phyloP scores from a whole-genome alignment of 129 eudicot species.

The Artemisia annua region DNA sequence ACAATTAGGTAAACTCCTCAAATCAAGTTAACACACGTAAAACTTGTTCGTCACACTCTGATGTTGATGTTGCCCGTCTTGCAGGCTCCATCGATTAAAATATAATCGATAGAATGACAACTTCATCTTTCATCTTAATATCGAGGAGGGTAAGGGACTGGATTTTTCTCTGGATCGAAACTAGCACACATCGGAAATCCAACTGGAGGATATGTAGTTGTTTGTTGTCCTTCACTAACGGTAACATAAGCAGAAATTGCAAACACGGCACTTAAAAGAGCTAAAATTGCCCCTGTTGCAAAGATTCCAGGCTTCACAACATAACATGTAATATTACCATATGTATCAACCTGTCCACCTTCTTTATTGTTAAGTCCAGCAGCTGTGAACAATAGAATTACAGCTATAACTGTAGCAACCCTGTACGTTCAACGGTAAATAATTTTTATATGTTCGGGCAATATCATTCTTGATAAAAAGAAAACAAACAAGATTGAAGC shows the following conservation, averaged over 20 bases:
- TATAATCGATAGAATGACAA: no score
- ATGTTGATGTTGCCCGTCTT: no score
- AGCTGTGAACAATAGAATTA: conserved; percentile 21
- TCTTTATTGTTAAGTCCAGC: conserved; percentile 1
- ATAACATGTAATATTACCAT: conserved; percentile 19
- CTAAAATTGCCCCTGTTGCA: conserved; percentile 31
- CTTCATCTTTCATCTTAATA: not conserved
- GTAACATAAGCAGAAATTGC: conserved; percentile 18
- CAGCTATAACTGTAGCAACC: conserved; percentile 20
- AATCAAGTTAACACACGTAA: no score
- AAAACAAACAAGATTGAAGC: not conserved
- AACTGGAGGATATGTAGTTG: conserved; percentile 1
- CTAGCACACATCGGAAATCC: not conserved
- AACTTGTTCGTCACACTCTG: no score
- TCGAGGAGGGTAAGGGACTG: not conserved
- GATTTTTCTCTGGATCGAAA: conserved; percentile 13
- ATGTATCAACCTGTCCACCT: conserved; percentile 9
- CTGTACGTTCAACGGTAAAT: not conserved
- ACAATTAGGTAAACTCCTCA: no score
- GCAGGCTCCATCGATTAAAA: no score
- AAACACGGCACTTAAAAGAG: conserved; percentile 16
- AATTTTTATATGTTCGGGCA: no score
- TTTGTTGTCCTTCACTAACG: not conserved
- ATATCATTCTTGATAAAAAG: not conserved
- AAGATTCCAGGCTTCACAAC: conserved; percentile 29